Conservation (phyloP, 129 eudicot genomes). For the Flaveria robusta region DNA sequence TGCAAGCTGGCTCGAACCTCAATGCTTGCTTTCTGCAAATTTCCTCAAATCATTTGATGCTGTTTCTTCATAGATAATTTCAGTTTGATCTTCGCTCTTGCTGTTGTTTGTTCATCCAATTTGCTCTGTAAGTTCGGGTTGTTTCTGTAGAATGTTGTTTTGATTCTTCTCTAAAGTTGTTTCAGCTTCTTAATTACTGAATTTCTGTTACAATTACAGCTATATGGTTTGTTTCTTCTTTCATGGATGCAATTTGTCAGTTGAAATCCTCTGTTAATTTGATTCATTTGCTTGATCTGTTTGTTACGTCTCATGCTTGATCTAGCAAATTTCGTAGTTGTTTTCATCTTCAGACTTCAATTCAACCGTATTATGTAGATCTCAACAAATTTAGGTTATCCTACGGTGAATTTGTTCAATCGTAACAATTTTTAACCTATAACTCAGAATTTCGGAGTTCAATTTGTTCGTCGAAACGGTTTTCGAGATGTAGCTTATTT, state of each 20-base stretch:
- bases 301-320: constrained; percentile 15
- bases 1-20: constrained; percentile 13
- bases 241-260: too few species aligned
- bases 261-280: not conserved
- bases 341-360: not conserved
- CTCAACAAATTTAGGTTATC: constrained; percentile 3
- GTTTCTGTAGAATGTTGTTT: not conserved
- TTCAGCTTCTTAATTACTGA: not conserved
- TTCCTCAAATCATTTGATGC: not conserved
- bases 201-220: not conserved
- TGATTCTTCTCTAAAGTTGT: constrained; percentile 1
- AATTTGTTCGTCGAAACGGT: constrained; percentile 11
- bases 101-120: not conserved
- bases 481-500: not conserved
- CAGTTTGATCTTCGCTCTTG: not conserved
- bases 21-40: not conserved
- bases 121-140: constrained; percentile 31
- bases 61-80: not conserved
- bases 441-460: constrained; percentile 15
- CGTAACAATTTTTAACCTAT: not conserved
- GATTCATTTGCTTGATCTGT: constrained; percentile 7
- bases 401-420: constrained; percentile 1
- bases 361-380: constrained; percentile 17
- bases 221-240: not conserved
- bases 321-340: not conserved